Base-by-base conservation (phyloP, 2,329 filamentous ascomycete species). In the Xylariaceae sp. region DNA sequence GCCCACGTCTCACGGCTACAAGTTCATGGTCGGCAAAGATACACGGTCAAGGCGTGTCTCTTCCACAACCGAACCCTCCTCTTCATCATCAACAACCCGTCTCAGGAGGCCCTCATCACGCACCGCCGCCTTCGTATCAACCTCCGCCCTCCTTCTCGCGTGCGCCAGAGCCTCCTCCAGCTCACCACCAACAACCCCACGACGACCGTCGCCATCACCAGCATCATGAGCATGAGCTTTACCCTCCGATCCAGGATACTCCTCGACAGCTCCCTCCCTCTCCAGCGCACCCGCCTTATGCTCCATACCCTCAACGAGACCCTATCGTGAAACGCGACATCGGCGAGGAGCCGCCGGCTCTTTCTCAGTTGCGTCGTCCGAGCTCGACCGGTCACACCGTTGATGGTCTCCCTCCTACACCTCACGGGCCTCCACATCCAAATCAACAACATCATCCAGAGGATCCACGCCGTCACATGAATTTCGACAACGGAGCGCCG, bases 121-220 rank as follows among this genome's bases (percentile, higher is more conserved):
- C 74, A 63, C 71, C 73, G 65, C 69, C 73, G 63, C 69, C 73
- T 58, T 67, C 68, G 29, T 75, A 74, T 63, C 77, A 78, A 39
- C 62, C 66, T 29, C 65, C 67, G 53, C 60, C 66, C 60, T 68
- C 73, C 62, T 78, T 71, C 68, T 67, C 75, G 53, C 73, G 74
- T 60, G 71, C 75, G 47, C 67, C 71, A 62, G 75, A 76, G 64
- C 67, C 72, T 53, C 68, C 71, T 55, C 65, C 75, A 58, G 75
- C 78, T 68, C 76, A 75, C 54, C 73, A 77, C 57, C 78, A 77
- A n/a, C n/a, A n/a, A 55, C 65, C 73, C 47, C 60, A 61, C 74
- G 79, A 85, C 67, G 82, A 85, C 66, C 82, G 82, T 71, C 81
- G 82, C 65, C 80, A 81, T 65, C 80, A 82, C 67, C 79, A 81